A percentile compares a stretch with the other conserved stretches of the same genome.
phyloP scores from a whole-genome alignment of 305 asterid genomes.

The Fraxinus sp. region DNA sequence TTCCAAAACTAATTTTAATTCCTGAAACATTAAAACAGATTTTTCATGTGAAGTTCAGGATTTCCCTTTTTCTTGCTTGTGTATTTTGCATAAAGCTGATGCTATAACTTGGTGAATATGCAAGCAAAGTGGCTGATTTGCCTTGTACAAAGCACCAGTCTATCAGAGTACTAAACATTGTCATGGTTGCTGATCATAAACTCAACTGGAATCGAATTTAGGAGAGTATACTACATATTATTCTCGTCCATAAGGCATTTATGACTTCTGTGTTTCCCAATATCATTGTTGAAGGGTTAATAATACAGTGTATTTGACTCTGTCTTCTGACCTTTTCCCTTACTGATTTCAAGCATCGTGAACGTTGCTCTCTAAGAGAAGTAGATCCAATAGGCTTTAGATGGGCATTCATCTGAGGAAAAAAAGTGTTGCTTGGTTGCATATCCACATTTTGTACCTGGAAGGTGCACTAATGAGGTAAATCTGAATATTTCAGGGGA shows the following conservation, averaged over 20 bases:
- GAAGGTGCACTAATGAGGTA: neutral
- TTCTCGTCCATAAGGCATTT: neutral
- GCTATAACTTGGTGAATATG: neutral
- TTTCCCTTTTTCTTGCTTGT: neutral
- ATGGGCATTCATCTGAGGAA: neutral
- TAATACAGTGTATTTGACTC: neutral
- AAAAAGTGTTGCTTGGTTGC: neutral
- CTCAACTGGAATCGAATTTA: neutral
- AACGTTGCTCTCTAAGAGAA: neutral
- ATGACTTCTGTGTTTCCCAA: neutral
- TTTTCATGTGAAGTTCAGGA: neutral
- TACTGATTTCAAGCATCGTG: neutral
- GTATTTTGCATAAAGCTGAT: neutral
- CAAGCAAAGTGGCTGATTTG: neutral
- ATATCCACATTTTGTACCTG: neutral
- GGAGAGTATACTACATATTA: neutral
- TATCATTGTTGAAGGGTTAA: neutral
- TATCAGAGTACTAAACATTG: neutral
- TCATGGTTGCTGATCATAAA: neutral
- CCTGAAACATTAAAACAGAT: neutral
- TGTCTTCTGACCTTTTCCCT: neutral
- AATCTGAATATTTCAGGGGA: neutral
- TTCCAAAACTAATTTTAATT: neutral
- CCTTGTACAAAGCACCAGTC: neutral
- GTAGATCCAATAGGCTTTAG: neutral